Evolutionary conservation across 768 basidiomycete species (phyloP), one percentile per base, ranked within the genome.

Genomic region (Tricholoma furcatifolium): DNA sequence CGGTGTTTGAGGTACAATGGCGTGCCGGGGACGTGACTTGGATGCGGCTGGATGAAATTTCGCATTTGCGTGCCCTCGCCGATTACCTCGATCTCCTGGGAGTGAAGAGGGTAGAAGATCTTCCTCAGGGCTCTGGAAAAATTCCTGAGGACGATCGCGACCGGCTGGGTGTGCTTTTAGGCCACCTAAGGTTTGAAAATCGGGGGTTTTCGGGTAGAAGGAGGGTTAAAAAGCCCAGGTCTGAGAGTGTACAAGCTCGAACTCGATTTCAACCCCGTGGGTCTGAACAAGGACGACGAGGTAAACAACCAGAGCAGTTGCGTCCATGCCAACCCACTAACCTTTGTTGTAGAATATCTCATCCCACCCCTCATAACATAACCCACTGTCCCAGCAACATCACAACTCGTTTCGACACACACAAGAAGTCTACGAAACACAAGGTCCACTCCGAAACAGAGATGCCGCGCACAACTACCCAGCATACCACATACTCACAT

Each of bases 21-120:
- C n/a, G n/a, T n/a, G n/a, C n/a, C n/a, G 36, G 58, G 54, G 31
- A 63, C 47, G 4, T 54, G 54, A 44, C 43, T 2, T 44, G 43
- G 43, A 4, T 44, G 15, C 24, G 9, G 6, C 20, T 17, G 27
- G 27, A 44, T 17, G n/a, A 44, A 23, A 11, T 10, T 1, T 15
- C 27, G 5, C 43, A 44, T 31, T 31, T 44, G 27, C 27, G 32
- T 44, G 27, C 3, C n/a, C 4, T 44, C 1, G 5, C 3, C 3
- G 43, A 24, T 4, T 44, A 31, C 43, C 43, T 44, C 2, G 5
- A 44, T 17, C 27, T 44, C 1, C 43, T 15, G 7, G 43, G n/a
- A 6, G 12, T 44, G n/a, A 17, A 15, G 12, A 18, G 20, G 8
- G 20, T 44, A 17, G 43, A 44, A 4, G n/a, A 31, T 0, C 4